Conservation (phyloP, 805 yeast species). For the Allodekkera sacchari region DNA sequence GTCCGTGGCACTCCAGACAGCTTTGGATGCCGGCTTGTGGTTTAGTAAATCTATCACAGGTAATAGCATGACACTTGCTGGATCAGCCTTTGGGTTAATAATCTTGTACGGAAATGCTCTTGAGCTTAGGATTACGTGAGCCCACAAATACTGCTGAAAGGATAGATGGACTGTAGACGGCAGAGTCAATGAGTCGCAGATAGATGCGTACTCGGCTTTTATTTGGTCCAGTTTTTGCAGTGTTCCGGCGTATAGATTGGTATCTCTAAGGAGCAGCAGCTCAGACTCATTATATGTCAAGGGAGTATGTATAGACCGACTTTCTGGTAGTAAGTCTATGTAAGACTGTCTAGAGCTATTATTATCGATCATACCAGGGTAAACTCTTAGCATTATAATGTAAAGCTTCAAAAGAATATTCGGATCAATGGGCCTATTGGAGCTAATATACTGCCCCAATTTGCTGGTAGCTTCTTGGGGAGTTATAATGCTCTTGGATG, state of each 20-base stretch:
- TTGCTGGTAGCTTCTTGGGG: slow-evolving; percentile 21
- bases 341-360: too few relatives aligned
- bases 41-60: slow-evolving; percentile 78
- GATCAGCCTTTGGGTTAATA: slow-evolving; percentile 20
- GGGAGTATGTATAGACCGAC: slow-evolving; percentile 47
- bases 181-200: slow-evolving; percentile 3
- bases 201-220: slow-evolving; percentile 44
- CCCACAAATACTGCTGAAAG: slow-evolving; percentile 67
- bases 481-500: slow-evolving; percentile 15
- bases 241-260: slow-evolving; percentile 50
- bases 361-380: too few relatives aligned
- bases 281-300: slow-evolving; percentile 50
- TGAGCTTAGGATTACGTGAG: slow-evolving; percentile 61
- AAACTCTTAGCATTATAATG: too few relatives aligned
- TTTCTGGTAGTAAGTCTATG: slow-evolving; percentile 42
- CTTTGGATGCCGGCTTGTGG: slow-evolving; percentile 54
- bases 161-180: slow-evolving; percentile 1
- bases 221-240: slow-evolving; percentile 33
- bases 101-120: slow-evolving; percentile 74
- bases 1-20: slow-evolving; percentile 45
- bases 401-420: too few relatives aligned
- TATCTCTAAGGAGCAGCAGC: slow-evolving; percentile 42
- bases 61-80: slow-evolving; percentile 42
- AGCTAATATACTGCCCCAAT: too few relatives aligned
- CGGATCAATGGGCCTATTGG: too few relatives aligned